Base-by-base conservation (phyloP, 1,139 yeast species). In the Hemisphaericaspora lyxosophila region DNA sequence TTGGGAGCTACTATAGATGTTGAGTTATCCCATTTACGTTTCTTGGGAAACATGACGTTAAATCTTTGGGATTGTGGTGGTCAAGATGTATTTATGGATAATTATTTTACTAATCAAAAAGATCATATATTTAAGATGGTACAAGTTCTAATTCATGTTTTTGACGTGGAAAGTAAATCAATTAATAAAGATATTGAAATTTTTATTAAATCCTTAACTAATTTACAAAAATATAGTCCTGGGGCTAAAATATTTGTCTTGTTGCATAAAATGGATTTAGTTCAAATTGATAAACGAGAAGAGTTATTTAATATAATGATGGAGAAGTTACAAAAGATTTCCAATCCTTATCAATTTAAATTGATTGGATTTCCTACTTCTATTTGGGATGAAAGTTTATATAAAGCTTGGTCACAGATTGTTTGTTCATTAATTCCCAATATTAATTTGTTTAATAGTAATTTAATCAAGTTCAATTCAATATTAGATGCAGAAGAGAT, bases 21-120 rank as follows among this genome's bases (percentile, higher is more conserved):
- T 18, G 98, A 94, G 57, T 97, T 92, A 57, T 89, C 97, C 4
- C 96, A 92, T 62, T 69, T 92, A 38, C 70, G 97, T 40, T 90
- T 92, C 55, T 69, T 92, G 43, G 97, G 97, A 4, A 90, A 92
- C 58, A 88, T 92, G 95, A 89, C 97, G 1, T 72, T 92, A 40
- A 92, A 92, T 52, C 68, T 92, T 24, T 90, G 98, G 98, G 99
- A 92, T 60, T 92, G 98, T 64, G 99, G 98, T 49, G 96, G 95
- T 3, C 99, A 92, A 61, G 97, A 92, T 59, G 90, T 86, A 3
- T 94, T 90, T 53, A 90, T 94, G 87, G 97, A 90, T 56, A 90
- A 89, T 62, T 92, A 92, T 58, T 82, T 86, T 53, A 79, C 94
- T 6, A 79, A 85, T 41, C 92, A 90, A 57, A 77, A 90, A 55